Percentiles rank a stretch among this genome's conserved stretches.
Conservation (phyloP, 1,284 basidiomycete species). For the Gymnopus androsaceus region DNA sequence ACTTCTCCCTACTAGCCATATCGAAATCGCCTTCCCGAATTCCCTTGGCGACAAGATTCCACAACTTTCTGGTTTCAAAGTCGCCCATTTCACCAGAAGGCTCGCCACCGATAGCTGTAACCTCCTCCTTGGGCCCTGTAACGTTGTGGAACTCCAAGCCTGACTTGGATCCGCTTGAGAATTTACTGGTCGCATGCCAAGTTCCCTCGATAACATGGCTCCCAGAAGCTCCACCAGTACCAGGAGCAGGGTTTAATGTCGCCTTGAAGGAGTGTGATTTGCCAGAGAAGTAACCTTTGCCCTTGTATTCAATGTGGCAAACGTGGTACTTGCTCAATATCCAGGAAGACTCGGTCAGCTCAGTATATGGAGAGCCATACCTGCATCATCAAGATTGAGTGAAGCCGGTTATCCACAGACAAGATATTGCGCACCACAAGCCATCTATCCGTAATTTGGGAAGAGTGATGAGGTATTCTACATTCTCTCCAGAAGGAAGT, state of each 20-base stretch:
- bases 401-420: background rate
- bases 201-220: slow-evolving; percentile 75
- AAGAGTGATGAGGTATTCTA: slow-evolving; percentile 90
- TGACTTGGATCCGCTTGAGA: slow-evolving; percentile 41
- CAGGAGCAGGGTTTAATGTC: slow-evolving; percentile 49
- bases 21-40: slow-evolving; percentile 93
- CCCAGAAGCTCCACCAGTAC: slow-evolving; percentile 34
- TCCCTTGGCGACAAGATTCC: slow-evolving; percentile 88
- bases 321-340: slow-evolving; percentile 76
- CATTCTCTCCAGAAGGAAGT: slow-evolving; percentile 56
- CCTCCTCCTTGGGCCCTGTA: slow-evolving; percentile 69
- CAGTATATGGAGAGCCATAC: slow-evolving; percentile 83
- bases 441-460: slow-evolving; percentile 74
- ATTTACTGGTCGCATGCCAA: slow-evolving; percentile 80
- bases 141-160: slow-evolving; percentile 66
- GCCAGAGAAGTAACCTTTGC: slow-evolving; percentile 93
- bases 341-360: slow-evolving; percentile 82
- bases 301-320: slow-evolving; percentile 82
- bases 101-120: slow-evolving; percentile 54
- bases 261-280: slow-evolving; percentile 95
- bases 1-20: slow-evolving; percentile 87
- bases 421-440: slow-evolving; percentile 38
- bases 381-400: slow-evolving; percentile 18
- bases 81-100: slow-evolving; percentile 67
- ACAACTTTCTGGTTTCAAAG: slow-evolving; percentile 87